Percentiles rank a stretch among this genome's conserved stretches.
Conservation (phyloP, 2,329 filamentous ascomycete genomes). For the Lecanicillium sp. region DNA sequence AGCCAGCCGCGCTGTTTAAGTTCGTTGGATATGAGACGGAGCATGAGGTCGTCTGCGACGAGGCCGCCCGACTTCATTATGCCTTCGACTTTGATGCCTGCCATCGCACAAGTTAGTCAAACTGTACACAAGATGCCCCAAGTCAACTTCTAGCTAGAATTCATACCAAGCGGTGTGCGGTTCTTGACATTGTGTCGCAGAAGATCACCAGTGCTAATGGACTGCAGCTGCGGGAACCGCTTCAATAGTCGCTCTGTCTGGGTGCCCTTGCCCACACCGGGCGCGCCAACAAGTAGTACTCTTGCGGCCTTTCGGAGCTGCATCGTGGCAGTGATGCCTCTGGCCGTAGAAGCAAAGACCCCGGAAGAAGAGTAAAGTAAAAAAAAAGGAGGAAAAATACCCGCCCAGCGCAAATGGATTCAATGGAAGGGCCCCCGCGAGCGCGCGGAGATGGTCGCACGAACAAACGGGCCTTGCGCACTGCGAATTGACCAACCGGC, state of each 20-base stretch:
- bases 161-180: conserved; percentile 72
- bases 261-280: conserved; percentile 95
- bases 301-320: conserved; percentile 74
- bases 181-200: conserved; percentile 87
- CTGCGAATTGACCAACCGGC: conserved; percentile 1
- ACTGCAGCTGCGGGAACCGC: conserved; percentile 79
- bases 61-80: conserved; percentile 82
- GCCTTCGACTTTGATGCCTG: conserved; percentile 83
- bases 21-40: conserved; percentile 86
- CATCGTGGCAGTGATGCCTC: conserved; percentile 29
- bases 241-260: conserved; percentile 83
- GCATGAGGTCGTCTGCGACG: conserved; percentile 86
- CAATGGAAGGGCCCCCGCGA: conserved; percentile 1
- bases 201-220: conserved; percentile 90
- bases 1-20: conserved; percentile 83
- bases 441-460: neutral
- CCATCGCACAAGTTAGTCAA: neutral
- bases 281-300: conserved; percentile 89
- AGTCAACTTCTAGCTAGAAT: neutral
- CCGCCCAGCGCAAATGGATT: no score
- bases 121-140: no score
- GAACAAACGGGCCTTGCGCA: neutral
- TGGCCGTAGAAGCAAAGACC: neutral
- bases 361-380: neutral
- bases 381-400: neutral